A percentile compares a stretch with the other conserved stretches of the same genome.
phyloP scores from a whole-genome alignment of 148 eudicot genomes.

The Rhododendron ovatum region DNA sequence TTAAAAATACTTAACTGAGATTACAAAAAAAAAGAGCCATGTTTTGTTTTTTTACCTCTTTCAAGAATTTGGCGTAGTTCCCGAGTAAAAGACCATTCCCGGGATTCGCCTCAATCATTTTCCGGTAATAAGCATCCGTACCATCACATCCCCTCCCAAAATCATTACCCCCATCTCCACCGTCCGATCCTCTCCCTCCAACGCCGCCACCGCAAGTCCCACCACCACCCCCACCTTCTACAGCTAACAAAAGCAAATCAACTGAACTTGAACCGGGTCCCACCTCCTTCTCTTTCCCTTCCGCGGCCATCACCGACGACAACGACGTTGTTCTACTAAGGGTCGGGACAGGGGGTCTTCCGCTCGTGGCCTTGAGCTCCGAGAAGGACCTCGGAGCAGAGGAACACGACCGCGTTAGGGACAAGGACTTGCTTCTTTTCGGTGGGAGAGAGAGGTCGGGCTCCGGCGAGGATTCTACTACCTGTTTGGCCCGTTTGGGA shows the following conservation, averaged over 20 bases:
- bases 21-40: too few species aligned
- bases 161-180: slow-evolving; percentile 13
- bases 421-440: neutral
- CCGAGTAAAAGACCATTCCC: slow-evolving; percentile 51
- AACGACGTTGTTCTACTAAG: neutral
- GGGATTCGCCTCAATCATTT: slow-evolving; percentile 61
- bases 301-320: slow-evolving; percentile 7
- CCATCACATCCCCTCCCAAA: neutral
- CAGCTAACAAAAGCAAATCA: neutral
- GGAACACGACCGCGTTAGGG: neutral
- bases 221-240: slow-evolving; percentile 13
- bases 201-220: neutral
- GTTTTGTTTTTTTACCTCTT: slow-evolving; percentile 34
- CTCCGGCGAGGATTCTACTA: slow-evolving; percentile 8
- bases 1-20: too few species aligned
- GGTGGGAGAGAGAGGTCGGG: neutral
- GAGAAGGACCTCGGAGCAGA: neutral
- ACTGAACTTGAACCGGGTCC: neutral
- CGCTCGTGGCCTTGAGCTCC: neutral
- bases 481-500: neutral
- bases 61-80: slow-evolving; percentile 53
- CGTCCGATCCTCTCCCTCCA: slow-evolving; percentile 10
- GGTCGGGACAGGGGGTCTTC: neutral
- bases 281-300: slow-evolving; percentile 5
- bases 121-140: slow-evolving; percentile 43